Evolutionary conservation across 495 filamentous ascomycete genomes (phyloP).

Genomic region (Xylaria sp.): DNA sequence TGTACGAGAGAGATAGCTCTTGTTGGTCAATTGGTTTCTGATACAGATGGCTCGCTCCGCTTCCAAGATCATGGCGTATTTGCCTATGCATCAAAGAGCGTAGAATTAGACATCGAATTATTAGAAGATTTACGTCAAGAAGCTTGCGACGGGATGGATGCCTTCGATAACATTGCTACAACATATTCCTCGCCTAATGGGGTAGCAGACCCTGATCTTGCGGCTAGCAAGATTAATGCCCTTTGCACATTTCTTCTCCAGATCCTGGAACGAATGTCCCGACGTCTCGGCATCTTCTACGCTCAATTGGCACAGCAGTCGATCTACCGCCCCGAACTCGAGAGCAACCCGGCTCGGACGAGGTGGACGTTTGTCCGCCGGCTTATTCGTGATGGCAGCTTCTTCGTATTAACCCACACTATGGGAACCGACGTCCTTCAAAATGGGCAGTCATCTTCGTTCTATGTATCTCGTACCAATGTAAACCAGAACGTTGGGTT

Average conservation of each 20-base stretch:
- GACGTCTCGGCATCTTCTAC: slow-evolving; percentile 55
- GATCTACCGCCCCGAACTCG: slow-evolving; percentile 54
- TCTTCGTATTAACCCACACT: slow-evolving; percentile 54
- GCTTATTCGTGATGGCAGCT: slow-evolving; percentile 53
- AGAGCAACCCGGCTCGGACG: slow-evolving; percentile 55
- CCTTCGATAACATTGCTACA: slow-evolving; percentile 51
- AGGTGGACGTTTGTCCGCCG: slow-evolving; percentile 55
- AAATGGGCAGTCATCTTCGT: slow-evolving; percentile 38
- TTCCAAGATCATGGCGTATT: slow-evolving; percentile 57
- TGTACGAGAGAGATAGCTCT: slow-evolving; percentile 55
- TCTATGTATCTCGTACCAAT: slow-evolving; percentile 35
- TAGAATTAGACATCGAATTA: slow-evolving; percentile 55
- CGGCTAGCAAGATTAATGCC: slow-evolving; percentile 44
- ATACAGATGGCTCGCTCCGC: slow-evolving; percentile 46
- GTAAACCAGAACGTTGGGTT: slow-evolving; percentile 47
- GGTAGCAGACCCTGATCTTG: slow-evolving; percentile 31
- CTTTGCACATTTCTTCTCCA: slow-evolving; percentile 55
- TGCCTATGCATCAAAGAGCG: slow-evolving; percentile 53
- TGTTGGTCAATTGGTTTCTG: slow-evolving; percentile 55
- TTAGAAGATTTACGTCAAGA: slow-evolving; percentile 59
- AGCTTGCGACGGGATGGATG: slow-evolving; percentile 58
- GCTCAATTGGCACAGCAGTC: slow-evolving; percentile 51
- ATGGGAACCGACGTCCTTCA: slow-evolving; percentile 44
- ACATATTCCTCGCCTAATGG: slow-evolving; percentile 33
- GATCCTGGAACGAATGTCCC: slow-evolving; percentile 56